Percentiles rank a stretch among this genome's conserved stretches.
Evolutionary conservation across 2,329 filamentous ascomycete species (phyloP).

Genomic region (Cercospora zeina): DNA sequence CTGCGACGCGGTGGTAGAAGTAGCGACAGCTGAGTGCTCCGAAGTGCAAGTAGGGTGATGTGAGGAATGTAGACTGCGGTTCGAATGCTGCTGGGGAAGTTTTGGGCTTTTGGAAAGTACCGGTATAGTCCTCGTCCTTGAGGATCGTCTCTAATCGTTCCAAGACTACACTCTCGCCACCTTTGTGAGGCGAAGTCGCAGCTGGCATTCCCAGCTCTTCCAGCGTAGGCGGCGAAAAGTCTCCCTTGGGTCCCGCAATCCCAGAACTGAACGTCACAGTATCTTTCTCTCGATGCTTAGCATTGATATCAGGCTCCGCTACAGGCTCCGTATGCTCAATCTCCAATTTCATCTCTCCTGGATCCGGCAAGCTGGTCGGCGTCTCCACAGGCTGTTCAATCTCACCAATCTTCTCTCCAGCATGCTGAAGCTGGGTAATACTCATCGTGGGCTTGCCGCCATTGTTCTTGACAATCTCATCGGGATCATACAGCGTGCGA

Average conservation of each 20-base stretch:
- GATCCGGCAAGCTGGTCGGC: constrained; percentile 62
- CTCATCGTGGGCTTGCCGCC: constrained; percentile 73
- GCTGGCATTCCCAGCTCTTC: constrained; percentile 67
- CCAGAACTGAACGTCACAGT: constrained; percentile 59
- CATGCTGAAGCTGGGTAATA: constrained; percentile 63
- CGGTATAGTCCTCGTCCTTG: constrained; percentile 64
- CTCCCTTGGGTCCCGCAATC: constrained; percentile 65
- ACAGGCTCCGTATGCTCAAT: constrained; percentile 59
- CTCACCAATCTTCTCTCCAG: constrained; percentile 62
- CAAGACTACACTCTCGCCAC: constrained; percentile 69
- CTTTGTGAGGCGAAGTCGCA: constrained; percentile 66
- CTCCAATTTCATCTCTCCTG: constrained; percentile 60
- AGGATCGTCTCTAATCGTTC: constrained; percentile 60
- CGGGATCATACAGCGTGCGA: constrained; percentile 72
- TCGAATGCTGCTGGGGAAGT: constrained; percentile 73
- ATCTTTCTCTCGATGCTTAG: constrained; percentile 52
- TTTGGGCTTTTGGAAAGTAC: constrained; percentile 73
- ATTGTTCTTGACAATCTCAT: constrained; percentile 66
- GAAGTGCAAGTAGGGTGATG: constrained; percentile 74
- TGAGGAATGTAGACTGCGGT: constrained; percentile 70
- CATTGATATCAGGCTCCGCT: constrained; percentile 61
- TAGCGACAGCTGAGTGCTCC: constrained; percentile 68
- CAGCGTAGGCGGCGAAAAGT: constrained; percentile 71
- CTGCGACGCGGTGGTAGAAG: constrained; percentile 71
- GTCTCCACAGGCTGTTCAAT: constrained; percentile 62